Base-by-base conservation (phyloP, 2,329 filamentous ascomycete genomes). In the Clarireedia monteithiana region DNA sequence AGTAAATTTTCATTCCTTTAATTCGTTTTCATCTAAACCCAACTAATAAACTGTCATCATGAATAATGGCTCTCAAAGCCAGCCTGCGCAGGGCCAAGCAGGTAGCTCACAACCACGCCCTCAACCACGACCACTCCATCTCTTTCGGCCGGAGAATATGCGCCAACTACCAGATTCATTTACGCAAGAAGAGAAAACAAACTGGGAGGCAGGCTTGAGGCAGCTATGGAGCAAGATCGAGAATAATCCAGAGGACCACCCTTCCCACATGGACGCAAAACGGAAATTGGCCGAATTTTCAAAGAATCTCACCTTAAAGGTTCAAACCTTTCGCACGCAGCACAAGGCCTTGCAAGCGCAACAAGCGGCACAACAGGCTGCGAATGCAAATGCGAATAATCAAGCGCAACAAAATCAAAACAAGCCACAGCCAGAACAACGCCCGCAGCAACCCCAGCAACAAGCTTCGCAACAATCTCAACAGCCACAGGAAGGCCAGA, bases 231-330 rank as follows among this genome's bases (percentile, higher is more conserved):
- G 59, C 1, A 73, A 70, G 23, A 73, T 79, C 42, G 75, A 79
- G 47, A 76, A 79, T 57, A 75, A 72, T 20, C 68, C 75, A 0
- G 71, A 74, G 1, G 77, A 78, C 23, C 79, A 78, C 3, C 63
- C 64, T 0, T 74, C 78, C 23, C 76, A 83, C 47, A 67, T 73
- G 24, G 71, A 73, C 0, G 81, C 82, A 0, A 77, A 76, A 60
- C 74, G 75, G 42, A 85, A 84, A 69, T 79, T 86, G 23, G 68
- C 72, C 6, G 81, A 85, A 7, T 85, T 86, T 64, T 81, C 82
- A 0, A 75, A 75, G 45, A 82, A 81, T 69, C 73, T 86, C 2
- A 69, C 75, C 3, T 26, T 47, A 14, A 48, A 24, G 44, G 24
- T 53, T 26, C 15, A 47, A n/a, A 30, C 17, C 42, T 55, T 24